Evolutionary conservation across 352 stramenopile species (phyloP).

Genomic region (Globisporangium yorkense): DNA sequence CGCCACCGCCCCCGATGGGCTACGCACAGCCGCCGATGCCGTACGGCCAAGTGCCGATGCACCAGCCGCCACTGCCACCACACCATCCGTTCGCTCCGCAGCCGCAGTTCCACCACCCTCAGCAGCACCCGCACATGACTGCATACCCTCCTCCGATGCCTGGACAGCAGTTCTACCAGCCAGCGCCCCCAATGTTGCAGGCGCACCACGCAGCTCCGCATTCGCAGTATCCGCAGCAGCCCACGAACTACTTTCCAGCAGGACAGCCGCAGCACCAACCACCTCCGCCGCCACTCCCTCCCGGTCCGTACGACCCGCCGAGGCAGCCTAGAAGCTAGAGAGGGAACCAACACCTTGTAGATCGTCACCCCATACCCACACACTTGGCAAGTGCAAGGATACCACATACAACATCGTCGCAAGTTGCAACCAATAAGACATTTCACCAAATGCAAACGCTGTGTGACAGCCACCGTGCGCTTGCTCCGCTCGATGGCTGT

Average conservation of each 20-base stretch:
- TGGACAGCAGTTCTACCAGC: slow-evolving; percentile 5
- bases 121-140: slow-evolving; percentile 12
- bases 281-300: slow-evolving; percentile 24
- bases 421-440: background rate
- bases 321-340: slow-evolving; percentile 3
- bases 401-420: background rate
- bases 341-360: slow-evolving; percentile 4
- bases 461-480: background rate
- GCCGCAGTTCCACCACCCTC: slow-evolving; percentile 11
- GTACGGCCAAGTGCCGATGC: slow-evolving; percentile 23
- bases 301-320: slow-evolving; percentile 21
- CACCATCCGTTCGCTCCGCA: slow-evolving; percentile 17
- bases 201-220: slow-evolving; percentile 18
- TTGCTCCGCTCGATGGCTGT: too few relatives aligned
- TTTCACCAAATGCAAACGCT: background rate
- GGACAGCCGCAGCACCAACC: slow-evolving; percentile 20
- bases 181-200: background rate
- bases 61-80: slow-evolving; percentile 14
- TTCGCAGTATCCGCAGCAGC: slow-evolving; percentile 11
- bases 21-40: slow-evolving; percentile 18
- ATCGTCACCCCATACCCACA: slow-evolving; percentile 4
- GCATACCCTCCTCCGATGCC: slow-evolving; percentile 7
- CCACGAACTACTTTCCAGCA: slow-evolving; percentile 4
- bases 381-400: too few relatives aligned
- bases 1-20: slow-evolving; percentile 12